Evolutionary conservation across 805 yeast species (phyloP), one percentile per base, ranked within the genome.

Genomic region (Candida coleopterorum): DNA sequence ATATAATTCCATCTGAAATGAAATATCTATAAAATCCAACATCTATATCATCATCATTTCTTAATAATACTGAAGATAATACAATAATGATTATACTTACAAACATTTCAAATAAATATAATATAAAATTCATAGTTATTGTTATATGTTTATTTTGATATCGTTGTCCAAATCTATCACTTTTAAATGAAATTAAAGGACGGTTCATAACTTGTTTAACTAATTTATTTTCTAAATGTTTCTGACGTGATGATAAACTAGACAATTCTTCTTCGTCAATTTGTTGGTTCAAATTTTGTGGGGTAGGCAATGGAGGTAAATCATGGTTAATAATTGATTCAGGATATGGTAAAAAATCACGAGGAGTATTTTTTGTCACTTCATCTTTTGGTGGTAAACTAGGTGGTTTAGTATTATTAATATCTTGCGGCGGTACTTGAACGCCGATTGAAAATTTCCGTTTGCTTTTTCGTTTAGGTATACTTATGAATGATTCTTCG

Each of bases 1-100:
- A 52, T 25, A 67, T 47, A 4, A 56, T 46, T 3, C 62, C 56
- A 37, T 57, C 58, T 1, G 69, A 66, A 23, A 68, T 58, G 41
- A 67, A 57, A 40, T 56, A 68, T 23, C 55, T 35, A 50, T 66
- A 68, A 2, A 63, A 48, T 1, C 59, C 55, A 4, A 35, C 35
- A 10, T 47, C 39, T 4, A 62, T 41, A 2, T 40, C 34, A 7
- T 36, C 16, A 37, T 68, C 73, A 6, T 29, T 26, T 32, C 46
- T 37, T 2, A 56, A 25, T 5, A 62, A 44, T 1, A 60, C 42
- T 15, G 58, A 47, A 5, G 64, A 46, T 11, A 64, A 35, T 0
- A 54, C 47, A 7, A 61, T 52, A 14, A 56, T 50, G 3, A 56
- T 48, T 2, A 60, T 53, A 1, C 57, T 58, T 14, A 56, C 47